These are phyloP conservation scores for Rhizopogon roseolus DNA, from an alignment of 768 basidiomycete genomes.

Conservation along the genomic window DNA sequence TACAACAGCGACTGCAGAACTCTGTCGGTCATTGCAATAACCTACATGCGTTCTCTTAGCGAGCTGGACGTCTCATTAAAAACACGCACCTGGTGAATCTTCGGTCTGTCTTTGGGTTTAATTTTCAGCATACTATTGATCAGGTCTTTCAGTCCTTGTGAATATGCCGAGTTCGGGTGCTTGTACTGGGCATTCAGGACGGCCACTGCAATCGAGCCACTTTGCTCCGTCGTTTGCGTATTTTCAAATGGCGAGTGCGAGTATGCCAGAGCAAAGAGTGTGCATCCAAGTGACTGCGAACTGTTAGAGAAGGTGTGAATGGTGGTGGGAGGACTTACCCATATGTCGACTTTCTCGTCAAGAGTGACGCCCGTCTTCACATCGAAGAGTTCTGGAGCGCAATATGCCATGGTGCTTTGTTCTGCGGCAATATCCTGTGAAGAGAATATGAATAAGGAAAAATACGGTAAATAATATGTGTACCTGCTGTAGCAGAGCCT, in stretches of 20 bases:
- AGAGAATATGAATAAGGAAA: neutral
- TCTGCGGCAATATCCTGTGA: slow-evolving; percentile 89
- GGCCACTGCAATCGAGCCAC: slow-evolving; percentile 96
- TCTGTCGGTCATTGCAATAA: slow-evolving; percentile 60
- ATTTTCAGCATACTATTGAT: slow-evolving; percentile 84
- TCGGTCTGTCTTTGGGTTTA: slow-evolving; percentile 77
- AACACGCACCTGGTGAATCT: slow-evolving; percentile 70
- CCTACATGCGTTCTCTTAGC: slow-evolving; percentile 33
- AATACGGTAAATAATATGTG: neutral
- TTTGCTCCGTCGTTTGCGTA: slow-evolving; percentile 86
- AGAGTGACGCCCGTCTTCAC: slow-evolving; percentile 85
- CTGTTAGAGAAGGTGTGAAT: neutral
- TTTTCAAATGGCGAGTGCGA: slow-evolving; percentile 97
- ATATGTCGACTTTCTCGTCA: slow-evolving; percentile 95
- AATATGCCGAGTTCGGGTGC: slow-evolving; percentile 84
- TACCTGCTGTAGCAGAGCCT: slow-evolving; percentile 88
- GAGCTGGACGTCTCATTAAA: neutral
- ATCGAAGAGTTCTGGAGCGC: slow-evolving; percentile 96
- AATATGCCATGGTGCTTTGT: slow-evolving; percentile 97
- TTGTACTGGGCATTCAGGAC: slow-evolving; percentile 91
- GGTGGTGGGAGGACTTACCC: slow-evolving; percentile 55
- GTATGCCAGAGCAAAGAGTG: slow-evolving; percentile 91
- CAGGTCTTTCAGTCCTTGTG: slow-evolving; percentile 74
- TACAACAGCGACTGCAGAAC: slow-evolving; percentile 57
- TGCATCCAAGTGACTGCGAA: slow-evolving; percentile 87